Base-by-base conservation (phyloP, 2,329 filamentous ascomycete genomes). In the Alternaria ventricosa region DNA sequence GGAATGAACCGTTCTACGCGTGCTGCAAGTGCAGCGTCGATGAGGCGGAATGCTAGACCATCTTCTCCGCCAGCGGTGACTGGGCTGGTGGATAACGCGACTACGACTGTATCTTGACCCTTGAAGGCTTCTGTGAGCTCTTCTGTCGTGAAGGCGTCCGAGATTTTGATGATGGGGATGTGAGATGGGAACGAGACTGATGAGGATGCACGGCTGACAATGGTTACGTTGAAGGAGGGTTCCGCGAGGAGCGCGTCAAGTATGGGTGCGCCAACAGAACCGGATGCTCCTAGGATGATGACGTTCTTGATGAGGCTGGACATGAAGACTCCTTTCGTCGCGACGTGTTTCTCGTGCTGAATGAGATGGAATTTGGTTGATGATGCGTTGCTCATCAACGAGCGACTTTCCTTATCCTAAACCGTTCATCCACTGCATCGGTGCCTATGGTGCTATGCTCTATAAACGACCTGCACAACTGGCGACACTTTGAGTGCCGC, bases 1-100 rank as follows among this genome's bases (percentile, higher is more conserved):
- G 81, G 81, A 36, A 83, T 75, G 64, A 82, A 77, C 23, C 80
- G 75, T 47, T 75, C 72, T 2, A 82, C 80, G 12, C 79, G 79
- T 1, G 79, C 79, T 1, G 78, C 74, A 41, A 81, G 67, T 15
- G 81, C 75, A 5, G 80, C 82, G 55, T 82, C 79, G 50, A 83
- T 75, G 20, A 83, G 67, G 13, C 70, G 66, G 61, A 69, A 69
- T 5, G 66, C 67, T 41, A 74, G 61, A 20, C 70, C 63, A 20
- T 71, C 64, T 43, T 54, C 55, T 6, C 60, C 63, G 25, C 69
- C 67, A 25, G 67, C 49, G 9, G 70, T 73, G n/a, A 77, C 67
- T 3, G 72, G 70, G 3, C 61, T 50, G 5, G 72, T 72, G 43
- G 64, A 67, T 3, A 81, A 56, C 13, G 74, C 74, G 23, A 76